phyloP scores from a whole-genome alignment of 2,329 filamentous ascomycete species.

The Elsinoe australis region DNA sequence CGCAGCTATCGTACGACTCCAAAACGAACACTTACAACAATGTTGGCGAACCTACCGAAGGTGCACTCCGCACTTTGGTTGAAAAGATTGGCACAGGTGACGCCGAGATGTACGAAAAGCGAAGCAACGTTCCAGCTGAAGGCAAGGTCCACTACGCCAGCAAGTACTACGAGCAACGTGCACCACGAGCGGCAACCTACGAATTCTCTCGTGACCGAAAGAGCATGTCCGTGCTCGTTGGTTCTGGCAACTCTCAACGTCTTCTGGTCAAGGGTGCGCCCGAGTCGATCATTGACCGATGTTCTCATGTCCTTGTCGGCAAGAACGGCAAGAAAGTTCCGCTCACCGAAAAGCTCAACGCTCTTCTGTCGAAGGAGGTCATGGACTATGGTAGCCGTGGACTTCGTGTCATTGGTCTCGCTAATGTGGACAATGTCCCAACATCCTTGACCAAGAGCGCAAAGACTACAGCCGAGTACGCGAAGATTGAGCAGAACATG shows the following conservation, averaged over 20 bases:
- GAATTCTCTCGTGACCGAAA: constrained; percentile 97
- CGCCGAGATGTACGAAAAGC: constrained; percentile 47
- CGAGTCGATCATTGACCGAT: constrained; percentile 88
- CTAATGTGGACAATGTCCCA: constrained; percentile 68
- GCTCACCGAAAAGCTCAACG: constrained; percentile 60
- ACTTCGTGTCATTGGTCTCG: constrained; percentile 88
- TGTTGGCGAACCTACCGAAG: constrained; percentile 92
- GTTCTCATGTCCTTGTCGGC: constrained; percentile 72
- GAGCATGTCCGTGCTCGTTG: constrained; percentile 95
- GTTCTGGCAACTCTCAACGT: constrained; percentile 61
- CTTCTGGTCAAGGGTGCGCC: constrained; percentile 95
- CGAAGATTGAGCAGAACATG: constrained; percentile 83
- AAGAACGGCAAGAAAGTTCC: constrained; percentile 67
- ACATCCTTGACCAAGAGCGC: constrained; percentile 61
- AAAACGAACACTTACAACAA: constrained; percentile 68
- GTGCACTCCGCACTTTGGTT: constrained; percentile 77
- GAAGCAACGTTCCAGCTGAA: constrained; percentile 41
- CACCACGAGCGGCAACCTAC: constrained; percentile 73
- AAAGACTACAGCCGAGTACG: constrained; percentile 76
- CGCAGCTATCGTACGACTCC: constrained; percentile 71
- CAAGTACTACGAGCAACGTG: constrained; percentile 70
- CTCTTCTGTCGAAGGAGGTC: constrained; percentile 69
- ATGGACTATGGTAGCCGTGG: constrained; percentile 86
- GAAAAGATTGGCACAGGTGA: constrained; percentile 90
- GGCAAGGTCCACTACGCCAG: constrained; percentile 74